Evolutionary conservation across 495 filamentous ascomycete species (phyloP).

Genomic region (Annulohypoxylon nitens): DNA sequence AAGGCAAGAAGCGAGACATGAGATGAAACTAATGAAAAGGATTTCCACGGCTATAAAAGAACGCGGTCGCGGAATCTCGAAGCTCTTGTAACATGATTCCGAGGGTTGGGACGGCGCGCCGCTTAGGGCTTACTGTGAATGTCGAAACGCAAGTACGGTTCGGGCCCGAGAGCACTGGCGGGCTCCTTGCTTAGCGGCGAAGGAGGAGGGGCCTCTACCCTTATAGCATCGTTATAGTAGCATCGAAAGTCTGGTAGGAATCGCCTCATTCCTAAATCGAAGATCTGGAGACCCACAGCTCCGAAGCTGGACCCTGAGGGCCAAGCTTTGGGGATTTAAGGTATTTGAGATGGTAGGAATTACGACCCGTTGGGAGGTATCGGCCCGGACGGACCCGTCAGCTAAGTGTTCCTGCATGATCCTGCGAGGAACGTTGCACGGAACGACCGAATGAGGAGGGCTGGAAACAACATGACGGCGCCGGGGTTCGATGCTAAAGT

Average conservation of each 20-base stretch:
- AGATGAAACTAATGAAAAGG: slow-evolving; percentile 17
- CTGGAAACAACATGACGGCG: neutral
- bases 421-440: slow-evolving; percentile 5
- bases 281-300: slow-evolving; percentile 1
- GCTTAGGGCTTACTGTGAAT: slow-evolving; percentile 36
- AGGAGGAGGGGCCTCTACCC: neutral
- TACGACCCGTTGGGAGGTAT: neutral
- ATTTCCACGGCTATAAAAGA: neutral
- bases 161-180: slow-evolving; percentile 24
- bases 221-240: slow-evolving; percentile 4
- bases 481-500: neutral
- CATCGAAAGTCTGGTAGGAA: neutral
- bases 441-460: slow-evolving; percentile 1
- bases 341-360: neutral
- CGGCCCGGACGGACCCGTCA: slow-evolving; percentile 2
- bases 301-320: neutral
- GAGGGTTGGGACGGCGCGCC: neutral
- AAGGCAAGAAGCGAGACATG: neutral
- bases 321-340: neutral
- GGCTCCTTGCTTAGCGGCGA: neutral
- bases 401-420: slow-evolving; percentile 13
- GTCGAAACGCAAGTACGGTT: slow-evolving; percentile 30
- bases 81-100: slow-evolving; percentile 23
- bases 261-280: neutral
- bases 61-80: neutral